Evolutionary conservation across 768 basidiomycete genomes (phyloP).

Genomic region (Mycena latifolia): DNA sequence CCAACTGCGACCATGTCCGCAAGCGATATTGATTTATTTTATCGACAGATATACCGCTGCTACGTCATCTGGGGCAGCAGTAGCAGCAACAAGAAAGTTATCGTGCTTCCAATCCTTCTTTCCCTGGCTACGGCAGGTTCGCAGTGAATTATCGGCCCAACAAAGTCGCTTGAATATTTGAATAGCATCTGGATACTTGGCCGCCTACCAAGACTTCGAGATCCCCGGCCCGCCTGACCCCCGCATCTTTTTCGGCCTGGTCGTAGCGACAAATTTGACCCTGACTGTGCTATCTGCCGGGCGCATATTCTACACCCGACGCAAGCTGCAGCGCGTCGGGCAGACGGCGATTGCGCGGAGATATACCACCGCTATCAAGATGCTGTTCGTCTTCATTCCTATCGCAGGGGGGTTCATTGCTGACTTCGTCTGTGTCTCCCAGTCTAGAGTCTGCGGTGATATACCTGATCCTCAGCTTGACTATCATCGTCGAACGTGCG

Average conservation of each 20-base stretch:
- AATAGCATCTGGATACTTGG: background rate
- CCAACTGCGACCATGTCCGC: background rate
- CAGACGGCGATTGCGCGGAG: background rate
- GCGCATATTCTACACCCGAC: background rate
- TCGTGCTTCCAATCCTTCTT: background rate
- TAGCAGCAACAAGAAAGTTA: background rate
- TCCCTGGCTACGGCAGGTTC: conserved; percentile 1
- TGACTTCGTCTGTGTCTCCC: too few relatives aligned
- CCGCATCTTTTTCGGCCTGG: conserved; percentile 1
- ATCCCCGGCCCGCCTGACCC: too few relatives aligned
- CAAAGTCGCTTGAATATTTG: too few relatives aligned
- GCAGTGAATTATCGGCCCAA: background rate
- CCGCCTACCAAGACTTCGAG: background rate
- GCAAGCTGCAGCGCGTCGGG: background rate
- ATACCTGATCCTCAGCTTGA: background rate
- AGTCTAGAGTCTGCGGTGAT: conserved; percentile 8
- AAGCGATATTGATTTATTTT: background rate
- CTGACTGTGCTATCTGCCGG: background rate
- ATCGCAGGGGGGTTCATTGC: background rate
- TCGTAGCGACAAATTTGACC: background rate
- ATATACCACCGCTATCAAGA: background rate
- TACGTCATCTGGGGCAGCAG: conserved; percentile 9
- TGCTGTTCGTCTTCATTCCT: conserved; percentile 4
- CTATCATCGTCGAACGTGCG: background rate
- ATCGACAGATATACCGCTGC: conserved; percentile 10